Conservation (phyloP, 2,329 filamentous ascomycete genomes). For the Plenodomus biglobosus region DNA sequence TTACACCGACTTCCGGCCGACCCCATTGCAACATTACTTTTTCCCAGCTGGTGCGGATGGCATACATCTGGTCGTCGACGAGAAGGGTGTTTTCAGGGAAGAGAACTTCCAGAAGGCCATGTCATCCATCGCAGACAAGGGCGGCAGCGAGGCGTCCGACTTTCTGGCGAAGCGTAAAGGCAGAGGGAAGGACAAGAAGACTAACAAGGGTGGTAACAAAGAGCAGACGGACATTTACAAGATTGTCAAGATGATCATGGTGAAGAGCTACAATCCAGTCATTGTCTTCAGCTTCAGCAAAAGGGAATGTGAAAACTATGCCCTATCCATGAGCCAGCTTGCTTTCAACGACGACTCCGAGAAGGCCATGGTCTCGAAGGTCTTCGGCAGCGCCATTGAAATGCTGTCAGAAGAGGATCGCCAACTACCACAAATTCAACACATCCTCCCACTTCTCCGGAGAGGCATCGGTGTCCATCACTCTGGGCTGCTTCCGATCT, state of each 20-base stretch:
- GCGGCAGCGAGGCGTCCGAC: conserved; percentile 80
- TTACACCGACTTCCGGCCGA: conserved; percentile 97
- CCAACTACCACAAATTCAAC: conserved; percentile 82
- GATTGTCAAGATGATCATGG: conserved; percentile 98
- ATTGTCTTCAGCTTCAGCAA: conserved; percentile 99
- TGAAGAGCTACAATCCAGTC: conserved; percentile 94
- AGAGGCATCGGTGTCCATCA: conserved; percentile 97
- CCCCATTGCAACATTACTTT: conserved; percentile 95
- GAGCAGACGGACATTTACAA: conserved; percentile 83
- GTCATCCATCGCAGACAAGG: conserved; percentile 82
- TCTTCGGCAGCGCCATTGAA: conserved; percentile 91
- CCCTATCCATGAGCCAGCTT: conserved; percentile 80
- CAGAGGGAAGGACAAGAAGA: conserved; percentile 88
- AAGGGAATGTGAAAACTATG: conserved; percentile 88
- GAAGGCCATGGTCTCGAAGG: conserved; percentile 89
- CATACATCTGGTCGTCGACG: conserved; percentile 91
- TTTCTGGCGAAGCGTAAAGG: conserved; percentile 78
- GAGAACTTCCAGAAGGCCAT: conserved; percentile 98
- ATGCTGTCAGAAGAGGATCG: conserved; percentile 91
- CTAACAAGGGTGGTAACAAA: conserved; percentile 76
- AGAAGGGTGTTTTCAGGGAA: conserved; percentile 94
- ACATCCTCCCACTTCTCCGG: conserved; percentile 84
- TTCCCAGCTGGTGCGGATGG: conserved; percentile 91
- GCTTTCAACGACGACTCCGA: conserved; percentile 97
- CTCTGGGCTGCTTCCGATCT: conserved; percentile 87